These are phyloP conservation scores for Helianthus tuberosus DNA, from an alignment of 129 eudicot species.

Conservation along the genomic window DNA sequence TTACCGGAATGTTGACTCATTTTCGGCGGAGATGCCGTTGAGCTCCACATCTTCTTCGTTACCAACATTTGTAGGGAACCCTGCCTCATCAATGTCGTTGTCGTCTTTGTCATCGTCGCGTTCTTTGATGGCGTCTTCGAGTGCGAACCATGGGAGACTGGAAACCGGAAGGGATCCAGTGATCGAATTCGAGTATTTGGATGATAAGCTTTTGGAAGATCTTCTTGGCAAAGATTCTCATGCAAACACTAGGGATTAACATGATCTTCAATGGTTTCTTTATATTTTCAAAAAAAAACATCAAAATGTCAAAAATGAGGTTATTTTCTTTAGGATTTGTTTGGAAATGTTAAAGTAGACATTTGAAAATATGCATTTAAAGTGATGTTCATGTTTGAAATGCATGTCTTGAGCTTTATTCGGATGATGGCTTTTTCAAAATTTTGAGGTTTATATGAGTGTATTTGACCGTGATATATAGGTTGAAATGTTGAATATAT, in stretches of 20 bases:
- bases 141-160: background rate
- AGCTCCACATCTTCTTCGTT: conserved; percentile 1
- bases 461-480: background rate
- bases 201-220: conserved; percentile 72
- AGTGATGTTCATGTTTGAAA: background rate
- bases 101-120: background rate
- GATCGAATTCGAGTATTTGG: conserved; percentile 76
- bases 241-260: conserved; percentile 7
- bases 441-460: background rate
- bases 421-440: background rate
- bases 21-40: background rate
- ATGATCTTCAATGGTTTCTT: background rate
- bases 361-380: background rate
- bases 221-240: conserved; percentile 50
- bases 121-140: background rate
- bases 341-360: background rate
- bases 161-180: conserved; percentile 33
- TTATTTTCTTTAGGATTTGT: background rate
- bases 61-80: background rate
- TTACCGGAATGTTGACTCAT: conserved; percentile 31
- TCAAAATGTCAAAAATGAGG: background rate
- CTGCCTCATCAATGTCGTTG: background rate
- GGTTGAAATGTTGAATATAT: background rate
- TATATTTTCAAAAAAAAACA: background rate
- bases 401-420: background rate